Evolutionary conservation across 164 flowering plant species (phyloP).

Genomic region (Stephania yunnanensis): DNA sequence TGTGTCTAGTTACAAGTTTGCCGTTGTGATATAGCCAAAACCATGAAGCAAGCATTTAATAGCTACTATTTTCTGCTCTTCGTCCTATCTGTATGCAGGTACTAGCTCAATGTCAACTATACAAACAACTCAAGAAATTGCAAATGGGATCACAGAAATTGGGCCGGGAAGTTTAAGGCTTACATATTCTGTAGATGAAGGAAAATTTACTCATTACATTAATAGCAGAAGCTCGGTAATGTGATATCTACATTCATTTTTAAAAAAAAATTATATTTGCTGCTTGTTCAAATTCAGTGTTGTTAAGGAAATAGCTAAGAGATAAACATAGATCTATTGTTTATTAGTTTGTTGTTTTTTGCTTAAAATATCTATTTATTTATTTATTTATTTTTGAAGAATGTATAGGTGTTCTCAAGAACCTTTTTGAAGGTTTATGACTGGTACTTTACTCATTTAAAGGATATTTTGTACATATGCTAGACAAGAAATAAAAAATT

Average conservation of each 20-base stretch:
- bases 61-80: background rate
- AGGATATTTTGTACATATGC: too few species aligned
- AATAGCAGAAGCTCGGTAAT: slow-evolving; percentile 60
- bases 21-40: background rate
- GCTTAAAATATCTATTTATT: too few species aligned
- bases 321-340: too few species aligned
- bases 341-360: too few species aligned
- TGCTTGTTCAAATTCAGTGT: background rate
- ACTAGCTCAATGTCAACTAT: slow-evolving; percentile 34
- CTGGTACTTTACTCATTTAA: too few species aligned
- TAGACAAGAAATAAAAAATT: too few species aligned
- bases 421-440: too few species aligned
- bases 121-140: slow-evolving; percentile 27
- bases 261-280: background rate
- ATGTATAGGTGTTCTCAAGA: too few species aligned
- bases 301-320: too few species aligned
- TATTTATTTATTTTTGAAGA: too few species aligned
- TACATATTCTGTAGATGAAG: slow-evolving; percentile 43
- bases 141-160: slow-evolving; percentile 42
- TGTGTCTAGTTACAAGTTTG: background rate
- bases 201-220: slow-evolving; percentile 54
- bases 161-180: slow-evolving; percentile 79
- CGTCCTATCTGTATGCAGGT: slow-evolving; percentile 31
- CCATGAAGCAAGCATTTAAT: background rate
- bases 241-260: background rate